These are phyloP conservation scores for Suillus subaureus DNA, from an alignment of 768 basidiomycete genomes.

Conservation along the genomic window DNA sequence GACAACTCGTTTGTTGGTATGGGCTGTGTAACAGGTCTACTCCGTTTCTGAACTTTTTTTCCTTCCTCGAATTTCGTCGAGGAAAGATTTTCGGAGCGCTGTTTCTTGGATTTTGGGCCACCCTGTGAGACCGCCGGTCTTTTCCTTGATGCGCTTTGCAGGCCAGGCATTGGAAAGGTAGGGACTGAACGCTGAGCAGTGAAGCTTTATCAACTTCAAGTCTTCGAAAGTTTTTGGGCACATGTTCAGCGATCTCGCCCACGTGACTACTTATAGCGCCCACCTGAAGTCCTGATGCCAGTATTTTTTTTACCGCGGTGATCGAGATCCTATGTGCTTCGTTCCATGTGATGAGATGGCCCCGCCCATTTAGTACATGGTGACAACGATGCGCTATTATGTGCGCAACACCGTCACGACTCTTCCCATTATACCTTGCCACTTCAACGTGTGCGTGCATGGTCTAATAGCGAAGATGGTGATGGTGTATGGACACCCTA, in stretches of 20 bases:
- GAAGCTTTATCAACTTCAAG: neutral
- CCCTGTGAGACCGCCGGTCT: conserved; percentile 48
- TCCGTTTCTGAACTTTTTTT: conserved; percentile 54
- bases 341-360: neutral
- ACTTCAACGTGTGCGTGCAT: neutral
- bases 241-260: neutral
- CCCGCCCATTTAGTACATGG: neutral
- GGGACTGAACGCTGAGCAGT: neutral
- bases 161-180: conserved; percentile 39
- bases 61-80: conserved; percentile 27
- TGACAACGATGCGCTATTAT: neutral
- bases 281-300: neutral
- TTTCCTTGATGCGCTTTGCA: conserved; percentile 50
- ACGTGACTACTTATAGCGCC: neutral
- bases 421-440: neutral
- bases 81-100: conserved; percentile 41
- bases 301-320: neutral
- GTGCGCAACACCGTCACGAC: neutral
- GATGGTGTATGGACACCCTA: neutral
- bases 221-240: conserved; percentile 7
- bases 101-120: conserved; percentile 56
- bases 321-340: neutral
- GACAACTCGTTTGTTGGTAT: conserved; percentile 38
- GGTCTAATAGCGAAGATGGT: neutral
- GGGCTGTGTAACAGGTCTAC: conserved; percentile 55